Conservation (phyloP, 441 rosid species). For the Corymbia citriodora region DNA sequence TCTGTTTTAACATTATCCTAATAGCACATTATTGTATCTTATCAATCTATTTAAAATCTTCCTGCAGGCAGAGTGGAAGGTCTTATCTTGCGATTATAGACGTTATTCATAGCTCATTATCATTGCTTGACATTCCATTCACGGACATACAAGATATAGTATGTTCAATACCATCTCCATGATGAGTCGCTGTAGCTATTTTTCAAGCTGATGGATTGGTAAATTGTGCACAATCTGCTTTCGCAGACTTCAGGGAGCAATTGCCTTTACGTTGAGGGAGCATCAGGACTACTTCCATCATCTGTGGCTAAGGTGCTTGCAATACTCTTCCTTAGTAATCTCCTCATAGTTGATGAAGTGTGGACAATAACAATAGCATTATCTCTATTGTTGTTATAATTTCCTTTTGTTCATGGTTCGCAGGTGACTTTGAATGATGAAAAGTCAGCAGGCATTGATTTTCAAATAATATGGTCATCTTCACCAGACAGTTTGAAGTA, state of each 20-base stretch:
- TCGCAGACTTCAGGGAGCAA: not conserved
- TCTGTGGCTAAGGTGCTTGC: not conserved
- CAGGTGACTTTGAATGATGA: not conserved
- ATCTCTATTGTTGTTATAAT: not conserved
- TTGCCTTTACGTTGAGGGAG: not conserved
- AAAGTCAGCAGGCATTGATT: not conserved
- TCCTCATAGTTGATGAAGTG: not conserved
- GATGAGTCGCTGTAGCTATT: not conserved
- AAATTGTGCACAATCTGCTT: not conserved
- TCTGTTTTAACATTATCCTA: not conserved
- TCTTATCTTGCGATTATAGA: not conserved
- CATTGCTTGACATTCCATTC: conserved; percentile 1
- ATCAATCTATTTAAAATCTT: not conserved
- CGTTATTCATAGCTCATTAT: not conserved
- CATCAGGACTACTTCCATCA: not conserved
- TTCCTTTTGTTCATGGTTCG: not conserved
- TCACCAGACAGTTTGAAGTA: not conserved
- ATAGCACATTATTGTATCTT: not conserved
- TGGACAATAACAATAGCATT: not conserved
- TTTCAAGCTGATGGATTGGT: not conserved
- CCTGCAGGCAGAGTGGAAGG: not conserved
- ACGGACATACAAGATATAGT: not conserved
- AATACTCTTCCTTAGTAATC: not conserved
- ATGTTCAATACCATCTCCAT: not conserved
- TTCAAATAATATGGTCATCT: not conserved